phyloP scores from a whole-genome alignment of 78 protist species.

The Dictyostelium firmibasis region DNA sequence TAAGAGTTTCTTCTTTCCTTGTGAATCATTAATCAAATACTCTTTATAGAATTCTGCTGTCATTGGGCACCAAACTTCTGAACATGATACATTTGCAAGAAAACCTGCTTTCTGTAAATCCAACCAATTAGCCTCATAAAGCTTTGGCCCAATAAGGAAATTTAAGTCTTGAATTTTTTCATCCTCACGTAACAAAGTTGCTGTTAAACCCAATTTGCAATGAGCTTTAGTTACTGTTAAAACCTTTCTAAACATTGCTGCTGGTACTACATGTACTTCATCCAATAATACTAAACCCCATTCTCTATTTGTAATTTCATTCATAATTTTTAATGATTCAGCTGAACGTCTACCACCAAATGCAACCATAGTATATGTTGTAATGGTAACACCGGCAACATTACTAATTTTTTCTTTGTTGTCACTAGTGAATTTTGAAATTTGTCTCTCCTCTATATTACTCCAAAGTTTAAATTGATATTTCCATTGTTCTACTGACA shows the following conservation, averaged over 20 bases:
- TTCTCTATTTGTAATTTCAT: constrained; percentile 78
- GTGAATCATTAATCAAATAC: constrained; percentile 82
- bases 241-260: constrained; percentile 82
- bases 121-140: constrained; percentile 99
- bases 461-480: constrained; percentile 93
- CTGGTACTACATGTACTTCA: constrained; percentile 98
- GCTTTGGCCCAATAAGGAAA: constrained; percentile 99
- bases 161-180: constrained; percentile 94
- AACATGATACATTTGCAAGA: constrained; percentile 87
- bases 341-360: constrained; percentile 81
- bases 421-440: constrained; percentile 89
- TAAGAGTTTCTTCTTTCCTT: constrained; percentile 72
- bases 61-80: constrained; percentile 97
- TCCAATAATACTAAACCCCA: constrained; percentile 99
- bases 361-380: constrained; percentile 98
- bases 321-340: constrained; percentile 89
- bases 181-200: constrained; percentile 98
- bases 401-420: constrained; percentile 80
- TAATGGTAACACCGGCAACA: constrained; percentile 84
- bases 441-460: constrained; percentile 39
- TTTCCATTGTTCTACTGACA: constrained; percentile 98
- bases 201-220: constrained; percentile 99
- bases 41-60: constrained; percentile 87
- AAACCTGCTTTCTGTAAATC: constrained; percentile 92
- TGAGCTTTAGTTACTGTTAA: constrained; percentile 88